phyloP scores from a whole-genome alignment of 78 protist species.

The Speleostelium caveatum region DNA sequence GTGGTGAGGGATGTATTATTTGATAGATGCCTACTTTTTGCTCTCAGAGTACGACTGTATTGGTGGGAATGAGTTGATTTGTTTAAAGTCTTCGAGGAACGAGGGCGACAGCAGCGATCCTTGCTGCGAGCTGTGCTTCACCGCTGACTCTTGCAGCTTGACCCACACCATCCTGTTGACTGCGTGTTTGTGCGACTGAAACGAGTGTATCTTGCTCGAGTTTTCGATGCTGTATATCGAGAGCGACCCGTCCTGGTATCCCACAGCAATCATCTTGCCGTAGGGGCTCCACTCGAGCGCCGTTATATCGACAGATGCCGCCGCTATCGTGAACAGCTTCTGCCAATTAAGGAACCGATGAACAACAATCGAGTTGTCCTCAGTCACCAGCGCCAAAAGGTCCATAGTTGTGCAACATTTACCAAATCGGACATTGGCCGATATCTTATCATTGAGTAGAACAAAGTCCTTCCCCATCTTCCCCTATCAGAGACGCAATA shows the following conservation, averaged over 20 bases:
- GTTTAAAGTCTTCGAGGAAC: too few relatives aligned
- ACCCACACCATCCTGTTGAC: conserved; percentile 1
- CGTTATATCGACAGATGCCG: background rate
- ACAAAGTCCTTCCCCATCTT: conserved; percentile 10
- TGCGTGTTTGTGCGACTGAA: background rate
- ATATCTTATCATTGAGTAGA: conserved; percentile 45
- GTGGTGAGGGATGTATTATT: too few relatives aligned
- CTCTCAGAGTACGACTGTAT: background rate
- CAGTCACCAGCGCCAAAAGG: conserved; percentile 8
- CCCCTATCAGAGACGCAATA: too few relatives aligned
- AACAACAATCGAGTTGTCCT: conserved; percentile 3
- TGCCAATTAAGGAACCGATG: conserved; percentile 57
- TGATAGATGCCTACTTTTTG: too few relatives aligned
- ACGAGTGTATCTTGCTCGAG: conserved; percentile 29
- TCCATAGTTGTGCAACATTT: conserved; percentile 59
- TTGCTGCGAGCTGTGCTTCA: too few relatives aligned
- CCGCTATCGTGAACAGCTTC: conserved; percentile 15
- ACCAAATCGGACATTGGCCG: background rate
- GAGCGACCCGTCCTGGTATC: conserved; percentile 6
- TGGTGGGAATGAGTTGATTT: background rate
- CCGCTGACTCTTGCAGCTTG: too few relatives aligned
- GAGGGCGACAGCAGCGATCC: too few relatives aligned
- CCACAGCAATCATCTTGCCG: conserved; percentile 48
- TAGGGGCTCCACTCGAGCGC: conserved; percentile 64
- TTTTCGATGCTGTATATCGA: conserved; percentile 39